A percentile compares a stretch with the other conserved stretches of the same genome.
Evolutionary conservation across 805 yeast species (phyloP).

Genomic region (Zygosaccharomyces kombuchaensis): DNA sequence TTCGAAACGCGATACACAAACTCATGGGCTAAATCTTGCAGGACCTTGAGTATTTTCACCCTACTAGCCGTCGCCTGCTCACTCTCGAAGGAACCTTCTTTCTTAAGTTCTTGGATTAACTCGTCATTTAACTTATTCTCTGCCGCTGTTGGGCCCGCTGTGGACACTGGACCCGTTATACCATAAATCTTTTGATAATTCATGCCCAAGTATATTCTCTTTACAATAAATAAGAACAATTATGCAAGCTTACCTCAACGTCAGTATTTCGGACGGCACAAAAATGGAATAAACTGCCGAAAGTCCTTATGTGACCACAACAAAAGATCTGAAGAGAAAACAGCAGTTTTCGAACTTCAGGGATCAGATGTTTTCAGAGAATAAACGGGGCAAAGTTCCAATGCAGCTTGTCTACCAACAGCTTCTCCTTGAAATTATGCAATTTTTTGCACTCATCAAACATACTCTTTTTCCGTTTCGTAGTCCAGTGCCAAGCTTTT

Average conservation of each 20-base stretch:
- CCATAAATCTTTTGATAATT: conserved; percentile 34
- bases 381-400: background rate
- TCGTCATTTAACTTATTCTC: conserved; percentile 74
- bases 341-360: background rate
- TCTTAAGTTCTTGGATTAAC: conserved; percentile 72
- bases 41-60: conserved; percentile 60
- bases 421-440: background rate
- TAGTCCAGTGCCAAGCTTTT: background rate
- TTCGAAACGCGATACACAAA: conserved; percentile 81
- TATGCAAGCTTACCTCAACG: no score
- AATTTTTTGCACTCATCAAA: background rate
- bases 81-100: conserved; percentile 82
- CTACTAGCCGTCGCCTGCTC: conserved; percentile 81
- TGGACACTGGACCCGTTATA: conserved; percentile 63
- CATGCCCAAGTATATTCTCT: conserved; percentile 14
- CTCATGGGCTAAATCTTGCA: conserved; percentile 72
- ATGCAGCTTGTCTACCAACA: background rate
- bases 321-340: background rate
- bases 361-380: background rate
- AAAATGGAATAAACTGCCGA: background rate
- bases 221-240: background rate
- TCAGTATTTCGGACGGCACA: background rate
- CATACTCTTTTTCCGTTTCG: background rate
- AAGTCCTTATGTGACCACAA: background rate
- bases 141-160: conserved; percentile 76